These are phyloP conservation scores for Suillus subalutaceus DNA, from an alignment of 768 basidiomycete species.

Conservation along the genomic window DNA sequence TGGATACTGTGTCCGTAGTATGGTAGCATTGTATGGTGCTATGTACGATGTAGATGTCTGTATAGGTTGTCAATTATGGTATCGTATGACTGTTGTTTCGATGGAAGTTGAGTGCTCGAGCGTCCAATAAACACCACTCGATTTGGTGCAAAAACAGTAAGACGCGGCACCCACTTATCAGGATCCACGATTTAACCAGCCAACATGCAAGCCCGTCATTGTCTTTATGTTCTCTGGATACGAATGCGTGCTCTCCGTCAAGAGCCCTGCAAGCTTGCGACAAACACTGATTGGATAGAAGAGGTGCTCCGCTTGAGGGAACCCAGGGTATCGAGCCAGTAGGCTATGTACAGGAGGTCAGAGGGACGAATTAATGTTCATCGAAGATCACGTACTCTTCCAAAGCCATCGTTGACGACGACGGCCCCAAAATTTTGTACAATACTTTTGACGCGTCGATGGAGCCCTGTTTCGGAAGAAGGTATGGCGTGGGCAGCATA, in stretches of 20 bases:
- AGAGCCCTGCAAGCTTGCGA: conserved; percentile 62
- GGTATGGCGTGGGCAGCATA: conserved; percentile 52
- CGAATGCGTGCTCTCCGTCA: conserved; percentile 76
- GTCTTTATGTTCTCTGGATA: conserved; percentile 77
- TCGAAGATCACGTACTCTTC: conserved; percentile 45
- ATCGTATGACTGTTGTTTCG: neutral
- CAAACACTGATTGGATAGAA: conserved; percentile 83
- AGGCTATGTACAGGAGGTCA: conserved; percentile 40
- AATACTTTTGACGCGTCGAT: conserved; percentile 81
- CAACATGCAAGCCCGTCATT: conserved; percentile 83
- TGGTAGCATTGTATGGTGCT: neutral
- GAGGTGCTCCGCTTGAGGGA: conserved; percentile 87
- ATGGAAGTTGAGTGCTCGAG: neutral
- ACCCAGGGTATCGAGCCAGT: conserved; percentile 73
- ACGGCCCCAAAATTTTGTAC: conserved; percentile 75
- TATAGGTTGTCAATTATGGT: neutral
- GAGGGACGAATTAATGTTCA: neutral
- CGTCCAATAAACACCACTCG: neutral
- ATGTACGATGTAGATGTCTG: neutral
- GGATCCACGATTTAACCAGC: conserved; percentile 60
- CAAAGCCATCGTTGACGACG: conserved; percentile 52
- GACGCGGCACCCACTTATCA: neutral
- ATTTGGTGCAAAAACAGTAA: neutral
- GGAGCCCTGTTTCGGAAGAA: conserved; percentile 63
- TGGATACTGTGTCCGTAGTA: neutral